These are phyloP conservation scores for Cryphonectria naterciae DNA, from an alignment of 2,329 filamentous ascomycete species.

Conservation along the genomic window DNA sequence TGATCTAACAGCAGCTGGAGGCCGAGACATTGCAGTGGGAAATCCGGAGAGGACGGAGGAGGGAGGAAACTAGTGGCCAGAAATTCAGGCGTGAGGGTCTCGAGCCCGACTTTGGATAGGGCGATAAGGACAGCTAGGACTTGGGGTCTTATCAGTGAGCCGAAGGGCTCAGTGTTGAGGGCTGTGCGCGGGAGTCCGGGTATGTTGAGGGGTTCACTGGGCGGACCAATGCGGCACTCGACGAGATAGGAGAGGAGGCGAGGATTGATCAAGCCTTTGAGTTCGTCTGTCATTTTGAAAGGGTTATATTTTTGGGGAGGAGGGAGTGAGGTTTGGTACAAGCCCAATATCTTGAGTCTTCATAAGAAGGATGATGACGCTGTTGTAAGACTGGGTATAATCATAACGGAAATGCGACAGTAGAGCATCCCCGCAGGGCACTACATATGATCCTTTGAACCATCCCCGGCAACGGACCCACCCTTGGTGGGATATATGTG, in stretches of 20 bases:
- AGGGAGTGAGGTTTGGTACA: neutral
- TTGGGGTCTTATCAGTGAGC: neutral
- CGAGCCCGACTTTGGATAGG: constrained; percentile 33
- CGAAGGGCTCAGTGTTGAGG: neutral
- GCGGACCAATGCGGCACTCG: constrained; percentile 16
- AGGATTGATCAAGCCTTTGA: constrained; percentile 29
- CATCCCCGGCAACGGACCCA: neutral
- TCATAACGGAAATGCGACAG: neutral
- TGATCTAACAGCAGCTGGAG: constrained; percentile 38
- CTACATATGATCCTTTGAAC: neutral
- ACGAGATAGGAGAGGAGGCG: constrained; percentile 29
- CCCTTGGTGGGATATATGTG: neutral
- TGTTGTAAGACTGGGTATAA: neutral
- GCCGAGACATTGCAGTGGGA: constrained; percentile 36
- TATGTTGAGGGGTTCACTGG: constrained; percentile 5
- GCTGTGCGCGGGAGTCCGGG: neutral
- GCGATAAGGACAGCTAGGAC: constrained; percentile 31
- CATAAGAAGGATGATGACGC: neutral
- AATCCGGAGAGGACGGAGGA: constrained; percentile 30
- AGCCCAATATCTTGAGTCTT: neutral
- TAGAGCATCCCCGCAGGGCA: neutral
- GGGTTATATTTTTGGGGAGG: neutral
- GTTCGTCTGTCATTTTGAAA: constrained; percentile 10
- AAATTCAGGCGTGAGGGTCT: constrained; percentile 32
- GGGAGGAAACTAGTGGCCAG: constrained; percentile 35